These are phyloP conservation scores for Aurinia saxatilis DNA, from an alignment of 345 rosid species.

Conservation along the genomic window DNA sequence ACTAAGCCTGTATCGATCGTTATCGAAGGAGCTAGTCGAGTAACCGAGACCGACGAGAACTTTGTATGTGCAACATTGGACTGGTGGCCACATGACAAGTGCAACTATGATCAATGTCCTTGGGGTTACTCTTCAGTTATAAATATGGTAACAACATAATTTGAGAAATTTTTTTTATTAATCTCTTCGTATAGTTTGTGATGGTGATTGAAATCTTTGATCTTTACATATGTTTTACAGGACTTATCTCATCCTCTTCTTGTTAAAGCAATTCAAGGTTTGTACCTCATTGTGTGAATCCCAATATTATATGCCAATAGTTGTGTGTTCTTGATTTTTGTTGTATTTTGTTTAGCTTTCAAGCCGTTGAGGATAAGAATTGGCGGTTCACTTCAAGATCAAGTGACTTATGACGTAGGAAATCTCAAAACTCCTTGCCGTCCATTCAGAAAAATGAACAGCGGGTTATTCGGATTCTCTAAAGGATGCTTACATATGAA, in stretches of 20 bases:
- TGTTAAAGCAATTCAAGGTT: constrained; percentile 76
- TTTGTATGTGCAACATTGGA: constrained; percentile 90
- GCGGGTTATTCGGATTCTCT: constrained; percentile 81
- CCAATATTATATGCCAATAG: background rate
- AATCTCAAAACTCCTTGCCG: constrained; percentile 52
- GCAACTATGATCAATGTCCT: constrained; percentile 84
- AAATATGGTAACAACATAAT: constrained; percentile 51
- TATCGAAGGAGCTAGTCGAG: constrained; percentile 44
- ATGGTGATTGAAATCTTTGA: background rate
- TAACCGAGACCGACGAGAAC: constrained; percentile 65
- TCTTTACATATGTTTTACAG: constrained; percentile 36
- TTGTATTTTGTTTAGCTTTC: constrained; percentile 47
- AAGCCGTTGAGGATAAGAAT: constrained; percentile 71
- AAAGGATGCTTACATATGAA: constrained; percentile 87
- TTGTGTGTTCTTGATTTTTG: background rate
- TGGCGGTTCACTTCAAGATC: constrained; percentile 98
- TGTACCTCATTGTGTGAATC: background rate
- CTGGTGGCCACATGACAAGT: constrained; percentile 99
- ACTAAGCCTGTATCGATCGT: constrained; percentile 34
- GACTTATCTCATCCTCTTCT: constrained; percentile 75
- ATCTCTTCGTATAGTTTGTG: background rate
- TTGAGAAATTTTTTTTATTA: too few species aligned
- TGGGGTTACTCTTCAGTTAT: constrained; percentile 79
- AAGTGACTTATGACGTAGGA: constrained; percentile 70
- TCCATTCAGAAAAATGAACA: constrained; percentile 54